These are phyloP conservation scores for Piloderma croceum DNA, from an alignment of 768 basidiomycete genomes.

Conservation along the genomic window DNA sequence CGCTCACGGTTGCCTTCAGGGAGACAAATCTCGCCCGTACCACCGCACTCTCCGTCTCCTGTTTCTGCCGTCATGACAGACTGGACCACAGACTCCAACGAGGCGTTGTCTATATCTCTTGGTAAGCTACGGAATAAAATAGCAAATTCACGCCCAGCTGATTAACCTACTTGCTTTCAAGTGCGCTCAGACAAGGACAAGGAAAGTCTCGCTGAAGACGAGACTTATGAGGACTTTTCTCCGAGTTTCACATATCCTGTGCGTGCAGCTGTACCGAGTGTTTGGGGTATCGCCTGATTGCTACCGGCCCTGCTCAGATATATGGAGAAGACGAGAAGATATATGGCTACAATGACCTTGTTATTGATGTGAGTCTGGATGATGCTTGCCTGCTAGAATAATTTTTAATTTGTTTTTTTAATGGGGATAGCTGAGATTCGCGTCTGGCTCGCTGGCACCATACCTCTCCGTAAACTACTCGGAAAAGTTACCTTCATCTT, in stretches of 20 bases:
- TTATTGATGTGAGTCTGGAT: conserved; percentile 63
- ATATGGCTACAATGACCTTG: conserved; percentile 84
- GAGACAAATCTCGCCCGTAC: no score
- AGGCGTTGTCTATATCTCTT: conserved; percentile 68
- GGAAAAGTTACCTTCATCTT: conserved; percentile 56
- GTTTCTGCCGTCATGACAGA: no score
- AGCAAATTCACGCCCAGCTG: neutral
- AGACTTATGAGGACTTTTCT: conserved; percentile 64
- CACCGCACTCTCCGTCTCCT: no score
- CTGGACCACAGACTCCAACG: conserved; percentile 79
- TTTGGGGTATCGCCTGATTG: neutral
- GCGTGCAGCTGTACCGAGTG: conserved; percentile 22
- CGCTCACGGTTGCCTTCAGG: no score
- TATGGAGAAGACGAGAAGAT: conserved; percentile 96
- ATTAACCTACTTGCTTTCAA: conserved; percentile 22
- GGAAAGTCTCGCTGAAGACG: conserved; percentile 47
- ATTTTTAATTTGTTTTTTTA: neutral
- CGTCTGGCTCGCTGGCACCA: conserved; percentile 81
- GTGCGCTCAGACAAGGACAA: conserved; percentile 70
- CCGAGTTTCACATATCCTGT: conserved; percentile 95
- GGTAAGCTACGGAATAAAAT: conserved; percentile 38
- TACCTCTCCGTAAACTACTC: conserved; percentile 67
- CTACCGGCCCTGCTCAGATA: conserved; percentile 44
- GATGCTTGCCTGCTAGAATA: neutral
- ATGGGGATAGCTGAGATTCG: conserved; percentile 61